Evolutionary conservation across 2,329 filamentous ascomycete species (phyloP).

Genomic region (Fusarium equiseti): DNA sequence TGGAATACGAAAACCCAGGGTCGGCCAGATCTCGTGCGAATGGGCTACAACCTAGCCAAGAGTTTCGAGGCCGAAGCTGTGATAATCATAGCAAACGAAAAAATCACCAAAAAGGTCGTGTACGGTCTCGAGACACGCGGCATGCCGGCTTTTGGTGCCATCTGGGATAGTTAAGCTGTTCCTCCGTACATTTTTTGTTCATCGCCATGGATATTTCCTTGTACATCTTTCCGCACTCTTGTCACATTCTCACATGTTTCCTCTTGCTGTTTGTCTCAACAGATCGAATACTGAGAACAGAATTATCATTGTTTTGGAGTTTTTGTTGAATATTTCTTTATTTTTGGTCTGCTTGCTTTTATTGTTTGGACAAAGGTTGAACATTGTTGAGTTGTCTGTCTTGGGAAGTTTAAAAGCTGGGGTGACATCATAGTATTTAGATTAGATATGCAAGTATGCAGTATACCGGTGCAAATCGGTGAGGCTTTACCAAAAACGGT

Average conservation of each 20-base stretch:
- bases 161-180: conserved; percentile 69
- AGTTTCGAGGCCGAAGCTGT: conserved; percentile 75
- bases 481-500: conserved; percentile 34
- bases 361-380: conserved; percentile 2
- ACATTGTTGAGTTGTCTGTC: conserved; percentile 9
- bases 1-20: conserved; percentile 73
- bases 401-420: conserved; percentile 7
- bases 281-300: not conserved
- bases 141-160: conserved; percentile 76
- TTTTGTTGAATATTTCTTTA: not conserved
- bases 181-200: conserved; percentile 1
- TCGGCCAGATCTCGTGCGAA: conserved; percentile 67
- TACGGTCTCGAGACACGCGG: conserved; percentile 75
- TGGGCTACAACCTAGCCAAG: conserved; percentile 65
- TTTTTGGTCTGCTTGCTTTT: not conserved
- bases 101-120: conserved; percentile 75
- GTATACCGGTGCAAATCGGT: conserved; percentile 30
- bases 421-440: conserved; percentile 34
- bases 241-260: not conserved
- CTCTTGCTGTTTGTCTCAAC: not conserved
- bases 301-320: conserved; percentile 10
- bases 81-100: conserved; percentile 78
- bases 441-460: conserved; percentile 44
- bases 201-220: conserved; percentile 9
- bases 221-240: conserved; percentile 1